Percentiles rank a stretch among this genome's conserved stretches.
Conservation (phyloP, 495 filamentous ascomycete species). For the Aspergillus nidulans region DNA sequence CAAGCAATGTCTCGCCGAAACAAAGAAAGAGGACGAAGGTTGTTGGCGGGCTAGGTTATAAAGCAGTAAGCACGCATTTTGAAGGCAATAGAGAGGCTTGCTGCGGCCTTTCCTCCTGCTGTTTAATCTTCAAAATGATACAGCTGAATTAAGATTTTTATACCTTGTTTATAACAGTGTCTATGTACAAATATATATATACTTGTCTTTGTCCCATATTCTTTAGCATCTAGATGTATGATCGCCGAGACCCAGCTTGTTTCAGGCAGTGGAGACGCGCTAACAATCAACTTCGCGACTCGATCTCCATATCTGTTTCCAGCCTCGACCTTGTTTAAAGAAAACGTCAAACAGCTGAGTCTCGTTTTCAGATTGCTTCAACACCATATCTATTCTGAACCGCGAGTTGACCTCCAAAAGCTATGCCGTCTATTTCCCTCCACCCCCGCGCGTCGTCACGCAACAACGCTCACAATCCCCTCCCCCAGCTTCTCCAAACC, state of each 20-base stretch:
- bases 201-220: background rate
- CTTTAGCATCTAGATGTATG: background rate
- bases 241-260: background rate
- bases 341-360: background rate
- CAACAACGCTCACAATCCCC: constrained; percentile 46
- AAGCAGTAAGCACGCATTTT: background rate
- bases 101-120: too few species aligned
- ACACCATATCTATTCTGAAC: background rate
- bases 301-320: background rate
- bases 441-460: constrained; percentile 23
- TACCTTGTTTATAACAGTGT: too few species aligned
- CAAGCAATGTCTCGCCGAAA: background rate
- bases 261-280: background rate
- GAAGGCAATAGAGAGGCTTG: too few species aligned
- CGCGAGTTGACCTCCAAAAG: background rate
- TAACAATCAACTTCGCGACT: background rate
- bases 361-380: background rate
- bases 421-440: constrained; percentile 45
- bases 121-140: too few species aligned
- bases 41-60: background rate
- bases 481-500: constrained; percentile 83
- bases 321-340: background rate
- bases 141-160: too few species aligned
- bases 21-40: background rate
- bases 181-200: too few species aligned